Evolutionary conservation across 208 protist genomes (phyloP).

Genomic region (Trypanosoma cruzi): DNA sequence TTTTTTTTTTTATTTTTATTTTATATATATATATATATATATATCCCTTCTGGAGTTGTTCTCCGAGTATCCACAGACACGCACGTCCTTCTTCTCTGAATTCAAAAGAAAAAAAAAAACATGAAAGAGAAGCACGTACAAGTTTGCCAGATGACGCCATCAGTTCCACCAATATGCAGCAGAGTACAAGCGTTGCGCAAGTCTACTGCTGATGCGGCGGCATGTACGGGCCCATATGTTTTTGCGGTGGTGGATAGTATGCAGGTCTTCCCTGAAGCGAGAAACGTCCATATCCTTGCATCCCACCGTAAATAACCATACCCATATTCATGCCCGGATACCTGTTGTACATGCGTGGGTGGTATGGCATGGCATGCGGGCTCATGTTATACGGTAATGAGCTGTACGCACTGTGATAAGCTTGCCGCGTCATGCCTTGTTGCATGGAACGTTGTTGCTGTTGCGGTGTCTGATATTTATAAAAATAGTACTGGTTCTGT

Average conservation of each 20-base stretch:
- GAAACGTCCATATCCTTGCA: conserved; percentile 22
- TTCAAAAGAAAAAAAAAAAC: neutral
- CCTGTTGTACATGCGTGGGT: conserved; percentile 28
- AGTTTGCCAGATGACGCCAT: neutral
- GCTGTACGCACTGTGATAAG: conserved; percentile 28
- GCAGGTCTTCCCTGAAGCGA: conserved; percentile 20
- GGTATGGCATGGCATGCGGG: conserved; percentile 17
- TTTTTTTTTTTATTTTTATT: no score
- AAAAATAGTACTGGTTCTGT: conserved; percentile 15
- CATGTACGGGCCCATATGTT: conserved; percentile 12
- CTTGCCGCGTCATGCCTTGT: conserved; percentile 17
- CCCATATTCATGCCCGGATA: conserved; percentile 31
- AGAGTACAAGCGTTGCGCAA: neutral
- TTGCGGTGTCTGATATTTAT: conserved; percentile 25
- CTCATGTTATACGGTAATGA: conserved; percentile 23
- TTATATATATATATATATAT: neutral
- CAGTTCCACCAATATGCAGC: neutral
- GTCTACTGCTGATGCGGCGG: conserved; percentile 6
- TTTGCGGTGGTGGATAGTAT: conserved; percentile 26
- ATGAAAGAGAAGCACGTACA: neutral
- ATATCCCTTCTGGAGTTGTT: neutral
- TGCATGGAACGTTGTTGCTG: conserved; percentile 35
- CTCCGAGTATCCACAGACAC: neutral
- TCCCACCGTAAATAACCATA: conserved; percentile 16
- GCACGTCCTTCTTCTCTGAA: neutral